A percentile compares a stretch with the other conserved stretches of the same genome.
Evolutionary conservation across 2,329 filamentous ascomycete species (phyloP).

Genomic region (Lojkania enalia): DNA sequence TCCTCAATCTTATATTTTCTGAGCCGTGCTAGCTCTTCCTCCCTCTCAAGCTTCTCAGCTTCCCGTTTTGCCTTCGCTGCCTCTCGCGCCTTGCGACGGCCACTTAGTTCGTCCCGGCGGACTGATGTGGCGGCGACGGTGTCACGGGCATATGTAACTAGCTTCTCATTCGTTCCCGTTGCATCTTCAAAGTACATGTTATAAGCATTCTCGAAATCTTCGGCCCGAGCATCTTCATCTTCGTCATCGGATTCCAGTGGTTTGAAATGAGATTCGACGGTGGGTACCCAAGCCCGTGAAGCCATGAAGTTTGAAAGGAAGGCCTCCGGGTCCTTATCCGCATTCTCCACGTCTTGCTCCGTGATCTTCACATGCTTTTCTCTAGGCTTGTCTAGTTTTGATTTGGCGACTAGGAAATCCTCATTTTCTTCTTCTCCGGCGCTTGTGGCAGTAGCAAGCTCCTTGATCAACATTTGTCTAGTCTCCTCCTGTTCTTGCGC

Average conservation of each 20-base stretch:
- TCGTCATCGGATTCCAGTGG: constrained; percentile 92
- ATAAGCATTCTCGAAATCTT: constrained; percentile 89
- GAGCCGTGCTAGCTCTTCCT: constrained; percentile 80
- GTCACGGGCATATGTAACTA: constrained; percentile 88
- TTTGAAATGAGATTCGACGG: constrained; percentile 67
- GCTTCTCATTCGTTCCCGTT: constrained; percentile 79
- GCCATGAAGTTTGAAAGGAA: constrained; percentile 96
- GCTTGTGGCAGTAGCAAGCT: constrained; percentile 70
- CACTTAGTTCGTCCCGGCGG: constrained; percentile 77
- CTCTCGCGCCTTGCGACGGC: constrained; percentile 77
- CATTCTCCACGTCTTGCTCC: constrained; percentile 65
- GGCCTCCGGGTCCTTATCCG: constrained; percentile 86
- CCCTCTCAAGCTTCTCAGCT: constrained; percentile 72
- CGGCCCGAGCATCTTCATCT: constrained; percentile 72
- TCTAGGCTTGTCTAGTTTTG: constrained; percentile 44
- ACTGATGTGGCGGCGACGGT: constrained; percentile 80
- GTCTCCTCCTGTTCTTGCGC: constrained; percentile 84
- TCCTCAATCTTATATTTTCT: constrained; percentile 90
- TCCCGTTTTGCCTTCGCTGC: constrained; percentile 77
- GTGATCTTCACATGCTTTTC: constrained; percentile 45
- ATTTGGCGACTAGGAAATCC: constrained; percentile 75
- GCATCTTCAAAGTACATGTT: constrained; percentile 97
- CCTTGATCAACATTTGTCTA: constrained; percentile 74
- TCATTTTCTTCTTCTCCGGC: constrained; percentile 64
- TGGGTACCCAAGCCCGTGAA: constrained; percentile 84